A percentile compares a stretch with the other conserved stretches of the same genome.
phyloP scores from a whole-genome alignment of 2,329 filamentous ascomycete species.

The Fusarium euwallaceae region DNA sequence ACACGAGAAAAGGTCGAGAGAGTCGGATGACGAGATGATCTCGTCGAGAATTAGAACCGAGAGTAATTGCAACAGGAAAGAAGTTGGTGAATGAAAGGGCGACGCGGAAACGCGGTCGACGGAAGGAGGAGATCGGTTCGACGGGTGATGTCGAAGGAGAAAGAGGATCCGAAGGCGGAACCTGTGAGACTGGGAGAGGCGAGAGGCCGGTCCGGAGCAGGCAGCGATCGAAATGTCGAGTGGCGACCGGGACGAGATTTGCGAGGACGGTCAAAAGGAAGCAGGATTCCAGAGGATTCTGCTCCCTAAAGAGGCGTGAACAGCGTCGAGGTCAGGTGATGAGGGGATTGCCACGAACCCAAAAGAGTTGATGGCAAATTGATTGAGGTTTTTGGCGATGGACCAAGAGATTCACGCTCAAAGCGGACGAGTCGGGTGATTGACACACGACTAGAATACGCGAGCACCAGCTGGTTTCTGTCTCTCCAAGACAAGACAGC shows the following conservation, averaged over 20 bases:
- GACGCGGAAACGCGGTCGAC: slow-evolving; percentile 31
- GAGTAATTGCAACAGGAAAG: slow-evolving; percentile 35
- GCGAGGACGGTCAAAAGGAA: slow-evolving; percentile 28
- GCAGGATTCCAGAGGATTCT: slow-evolving; percentile 25
- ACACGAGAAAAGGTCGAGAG: slow-evolving; percentile 30
- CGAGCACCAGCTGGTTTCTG: slow-evolving; percentile 43
- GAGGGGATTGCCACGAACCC: slow-evolving; percentile 14
- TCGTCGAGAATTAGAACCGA: slow-evolving; percentile 42
- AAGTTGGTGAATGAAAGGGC: slow-evolving; percentile 43
- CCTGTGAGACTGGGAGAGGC: slow-evolving; percentile 11
- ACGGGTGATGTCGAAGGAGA: slow-evolving; percentile 12
- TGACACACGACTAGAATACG: slow-evolving; percentile 38
- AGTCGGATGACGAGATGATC: slow-evolving; percentile 33
- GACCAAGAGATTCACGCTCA: slow-evolving; percentile 41
- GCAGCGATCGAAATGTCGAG: slow-evolving; percentile 25
- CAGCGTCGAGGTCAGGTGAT: slow-evolving; percentile 33
- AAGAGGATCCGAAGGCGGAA: slow-evolving; percentile 18
- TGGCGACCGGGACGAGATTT: not conserved
- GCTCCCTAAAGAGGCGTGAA: slow-evolving; percentile 16
- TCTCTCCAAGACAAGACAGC: slow-evolving; percentile 41
- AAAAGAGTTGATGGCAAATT: slow-evolving; percentile 15
- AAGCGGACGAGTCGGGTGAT: slow-evolving; percentile 39
- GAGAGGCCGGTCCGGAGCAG: slow-evolving; percentile 15
- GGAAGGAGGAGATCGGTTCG: slow-evolving; percentile 30
- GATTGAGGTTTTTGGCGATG: slow-evolving; percentile 21